Percentiles rank a stretch among this genome's conserved stretches.
Conservation (phyloP, 2,329 filamentous ascomycete species). For the Moelleriella libera region DNA sequence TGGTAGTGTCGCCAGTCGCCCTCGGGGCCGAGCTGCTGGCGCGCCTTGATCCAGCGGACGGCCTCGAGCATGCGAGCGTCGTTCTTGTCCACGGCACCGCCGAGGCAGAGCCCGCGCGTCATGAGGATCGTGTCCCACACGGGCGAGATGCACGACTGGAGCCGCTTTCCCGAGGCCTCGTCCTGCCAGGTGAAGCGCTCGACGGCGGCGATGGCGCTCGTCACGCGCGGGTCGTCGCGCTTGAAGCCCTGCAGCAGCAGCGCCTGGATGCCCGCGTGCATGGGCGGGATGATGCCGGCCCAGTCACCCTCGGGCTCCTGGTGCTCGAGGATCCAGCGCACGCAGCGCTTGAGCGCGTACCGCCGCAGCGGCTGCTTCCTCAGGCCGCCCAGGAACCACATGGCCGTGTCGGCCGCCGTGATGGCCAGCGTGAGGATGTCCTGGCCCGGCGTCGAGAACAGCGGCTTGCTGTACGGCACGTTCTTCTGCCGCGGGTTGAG, state of each 20-base stretch:
- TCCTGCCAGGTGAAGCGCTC: conserved; percentile 3
- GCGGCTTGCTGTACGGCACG: conserved; percentile 1
- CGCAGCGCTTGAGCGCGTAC: background rate
- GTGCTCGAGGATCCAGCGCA: conserved; percentile 2
- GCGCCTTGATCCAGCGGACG: background rate
- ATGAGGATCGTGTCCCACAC: conserved; percentile 4
- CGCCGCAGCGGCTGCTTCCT: background rate
- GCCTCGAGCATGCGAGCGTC: background rate
- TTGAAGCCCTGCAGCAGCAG: conserved; percentile 1
- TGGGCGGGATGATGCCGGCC: conserved; percentile 3
- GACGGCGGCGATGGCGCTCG: background rate
- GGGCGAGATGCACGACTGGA: conserved; percentile 2
- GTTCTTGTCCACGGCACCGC: background rate
- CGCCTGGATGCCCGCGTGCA: conserved; percentile 2
- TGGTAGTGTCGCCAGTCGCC: conserved; percentile 1
- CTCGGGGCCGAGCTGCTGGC: background rate
- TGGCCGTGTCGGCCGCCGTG: background rate
- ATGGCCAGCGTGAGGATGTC: background rate
- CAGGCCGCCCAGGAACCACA: background rate
- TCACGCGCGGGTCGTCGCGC: background rate
- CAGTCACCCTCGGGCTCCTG: conserved; percentile 3
- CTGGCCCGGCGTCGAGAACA: background rate
- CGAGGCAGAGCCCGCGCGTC: conserved; percentile 1
- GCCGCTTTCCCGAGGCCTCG: background rate
- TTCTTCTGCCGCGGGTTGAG: conserved; percentile 2